These are phyloP conservation scores for Aspergillus phoenicis DNA, from an alignment of 2,329 filamentous ascomycete genomes.

Conservation along the genomic window DNA sequence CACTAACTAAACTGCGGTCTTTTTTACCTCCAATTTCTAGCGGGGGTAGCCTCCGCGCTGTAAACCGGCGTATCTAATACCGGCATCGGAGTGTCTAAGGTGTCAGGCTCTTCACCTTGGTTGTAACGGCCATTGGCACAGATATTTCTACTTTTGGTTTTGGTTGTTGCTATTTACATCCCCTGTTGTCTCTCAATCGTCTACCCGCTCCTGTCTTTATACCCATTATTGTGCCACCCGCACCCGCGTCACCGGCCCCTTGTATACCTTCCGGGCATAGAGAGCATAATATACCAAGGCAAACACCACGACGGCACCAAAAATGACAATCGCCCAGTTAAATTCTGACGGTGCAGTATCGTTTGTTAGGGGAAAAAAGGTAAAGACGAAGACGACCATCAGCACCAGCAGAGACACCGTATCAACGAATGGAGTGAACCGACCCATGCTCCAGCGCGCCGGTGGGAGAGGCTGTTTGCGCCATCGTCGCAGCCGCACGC, in stretches of 20 bases:
- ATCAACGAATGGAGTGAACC: constrained; percentile 44
- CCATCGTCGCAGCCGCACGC: constrained; percentile 45
- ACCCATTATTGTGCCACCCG: background rate
- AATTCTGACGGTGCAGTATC: constrained; percentile 24
- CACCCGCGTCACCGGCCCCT: constrained; percentile 34
- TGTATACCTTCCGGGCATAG: constrained; percentile 30
- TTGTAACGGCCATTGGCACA: too few relatives aligned
- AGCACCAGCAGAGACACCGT: constrained; percentile 32
- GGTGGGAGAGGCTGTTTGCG: constrained; percentile 36
- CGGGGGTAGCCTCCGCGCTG: too few relatives aligned
- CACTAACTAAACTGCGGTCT: too few relatives aligned
- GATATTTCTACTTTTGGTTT: too few relatives aligned
- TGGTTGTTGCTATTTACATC: background rate
- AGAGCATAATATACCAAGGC: constrained; percentile 30
- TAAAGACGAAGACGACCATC: constrained; percentile 26
- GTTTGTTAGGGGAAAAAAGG: constrained; percentile 31
- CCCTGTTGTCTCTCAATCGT: background rate
- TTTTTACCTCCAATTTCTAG: too few relatives aligned
- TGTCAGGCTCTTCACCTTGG: too few relatives aligned
- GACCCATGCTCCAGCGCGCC: constrained; percentile 37
- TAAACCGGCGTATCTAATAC: too few relatives aligned
- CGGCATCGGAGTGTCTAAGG: too few relatives aligned
- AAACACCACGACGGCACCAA: constrained; percentile 28
- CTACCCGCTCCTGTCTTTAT: background rate
- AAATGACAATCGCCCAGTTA: constrained; percentile 36